phyloP scores from a whole-genome alignment of 106 monocot species.

The Acanthochlamys bracteata region DNA sequence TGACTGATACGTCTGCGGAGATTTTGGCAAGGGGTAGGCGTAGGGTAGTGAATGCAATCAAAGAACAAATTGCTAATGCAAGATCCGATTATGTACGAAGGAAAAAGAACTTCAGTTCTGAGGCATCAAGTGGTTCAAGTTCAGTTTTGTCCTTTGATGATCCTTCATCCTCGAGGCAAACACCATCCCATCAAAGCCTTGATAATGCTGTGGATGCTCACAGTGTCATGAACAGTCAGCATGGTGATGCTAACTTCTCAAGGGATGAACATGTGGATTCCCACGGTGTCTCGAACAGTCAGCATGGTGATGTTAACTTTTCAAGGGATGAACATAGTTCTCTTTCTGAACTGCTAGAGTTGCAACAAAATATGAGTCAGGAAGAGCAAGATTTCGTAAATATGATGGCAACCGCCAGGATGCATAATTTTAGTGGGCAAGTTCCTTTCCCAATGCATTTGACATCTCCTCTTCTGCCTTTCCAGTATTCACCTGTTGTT shows the following conservation, averaged over 20 bases:
- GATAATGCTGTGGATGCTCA: slow-evolving; percentile 14
- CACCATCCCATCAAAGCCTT: not conserved
- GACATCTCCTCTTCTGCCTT: slow-evolving; percentile 29
- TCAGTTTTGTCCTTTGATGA: slow-evolving; percentile 33
- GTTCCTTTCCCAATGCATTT: slow-evolving; percentile 52
- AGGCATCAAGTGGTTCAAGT: slow-evolving; percentile 22
- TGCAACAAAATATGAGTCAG: slow-evolving; percentile 43
- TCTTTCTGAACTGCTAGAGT: slow-evolving; percentile 39
- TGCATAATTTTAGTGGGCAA: slow-evolving; percentile 44
- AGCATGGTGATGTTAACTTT: slow-evolving; percentile 33
- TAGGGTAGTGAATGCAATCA: slow-evolving; percentile 20
- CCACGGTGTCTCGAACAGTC: slow-evolving; percentile 29
- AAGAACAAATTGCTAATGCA: slow-evolving; percentile 23
- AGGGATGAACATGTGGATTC: slow-evolving; percentile 33
- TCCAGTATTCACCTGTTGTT: slow-evolving; percentile 33
- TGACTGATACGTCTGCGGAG: slow-evolving; percentile 41
- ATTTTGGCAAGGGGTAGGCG: slow-evolving; percentile 24
- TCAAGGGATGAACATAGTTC: slow-evolving; percentile 39
- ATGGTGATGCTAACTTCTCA: slow-evolving; percentile 26
- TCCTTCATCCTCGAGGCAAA: slow-evolving; percentile 18
- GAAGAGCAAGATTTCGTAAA: slow-evolving; percentile 82
- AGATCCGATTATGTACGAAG: slow-evolving; percentile 18
- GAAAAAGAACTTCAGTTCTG: slow-evolving; percentile 32
- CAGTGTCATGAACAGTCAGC: slow-evolving; percentile 30
- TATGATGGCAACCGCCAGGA: slow-evolving; percentile 43